Percentiles rank a stretch among this genome's conserved stretches.
phyloP scores from a whole-genome alignment of 202 grass and related monocot species.

The Brachypodium distachyon region DNA sequence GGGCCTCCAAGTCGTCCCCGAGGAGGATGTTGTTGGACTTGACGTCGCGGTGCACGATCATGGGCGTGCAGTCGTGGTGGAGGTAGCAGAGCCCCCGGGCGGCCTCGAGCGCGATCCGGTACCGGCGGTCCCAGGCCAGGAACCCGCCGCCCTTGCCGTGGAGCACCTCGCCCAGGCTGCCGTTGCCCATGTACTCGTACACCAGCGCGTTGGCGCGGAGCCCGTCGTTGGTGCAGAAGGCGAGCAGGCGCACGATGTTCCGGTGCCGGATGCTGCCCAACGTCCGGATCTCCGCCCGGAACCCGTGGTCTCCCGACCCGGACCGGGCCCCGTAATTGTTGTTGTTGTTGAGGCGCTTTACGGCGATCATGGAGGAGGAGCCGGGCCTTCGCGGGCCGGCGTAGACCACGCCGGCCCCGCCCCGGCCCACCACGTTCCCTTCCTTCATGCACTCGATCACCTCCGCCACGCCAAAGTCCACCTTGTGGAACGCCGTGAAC shows the following conservation, averaged over 20 bases:
- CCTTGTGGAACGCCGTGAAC: conserved; percentile 77
- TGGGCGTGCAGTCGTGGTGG: conserved; percentile 83
- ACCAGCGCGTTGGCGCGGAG: conserved; percentile 67
- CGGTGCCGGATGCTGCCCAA: conserved; percentile 87
- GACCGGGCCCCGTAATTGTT: background rate
- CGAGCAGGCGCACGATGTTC: conserved; percentile 84
- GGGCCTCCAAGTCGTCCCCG: conserved; percentile 58
- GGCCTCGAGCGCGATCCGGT: conserved; percentile 73
- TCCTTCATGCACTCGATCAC: conserved; percentile 96
- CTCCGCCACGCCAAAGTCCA: conserved; percentile 66
- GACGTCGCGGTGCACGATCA: conserved; percentile 91
- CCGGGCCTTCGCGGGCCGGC: conserved; percentile 28
- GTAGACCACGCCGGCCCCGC: conserved; percentile 83
- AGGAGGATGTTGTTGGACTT: conserved; percentile 98
- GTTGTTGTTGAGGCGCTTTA: conserved; percentile 50
- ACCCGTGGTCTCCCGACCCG: conserved; percentile 66
- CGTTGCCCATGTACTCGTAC: conserved; percentile 96
- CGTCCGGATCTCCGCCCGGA: conserved; percentile 78
- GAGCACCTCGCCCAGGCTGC: conserved; percentile 68
- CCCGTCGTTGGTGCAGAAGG: conserved; percentile 36
- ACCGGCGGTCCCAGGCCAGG: conserved; percentile 64
- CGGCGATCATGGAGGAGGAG: conserved; percentile 37
- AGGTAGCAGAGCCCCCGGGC: conserved; percentile 90
- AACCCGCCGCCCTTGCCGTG: conserved; percentile 68
- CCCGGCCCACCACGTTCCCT: conserved; percentile 73